Conservation (phyloP, 768 basidiomycete species). For the Cystofilobasidium macerans region DNA sequence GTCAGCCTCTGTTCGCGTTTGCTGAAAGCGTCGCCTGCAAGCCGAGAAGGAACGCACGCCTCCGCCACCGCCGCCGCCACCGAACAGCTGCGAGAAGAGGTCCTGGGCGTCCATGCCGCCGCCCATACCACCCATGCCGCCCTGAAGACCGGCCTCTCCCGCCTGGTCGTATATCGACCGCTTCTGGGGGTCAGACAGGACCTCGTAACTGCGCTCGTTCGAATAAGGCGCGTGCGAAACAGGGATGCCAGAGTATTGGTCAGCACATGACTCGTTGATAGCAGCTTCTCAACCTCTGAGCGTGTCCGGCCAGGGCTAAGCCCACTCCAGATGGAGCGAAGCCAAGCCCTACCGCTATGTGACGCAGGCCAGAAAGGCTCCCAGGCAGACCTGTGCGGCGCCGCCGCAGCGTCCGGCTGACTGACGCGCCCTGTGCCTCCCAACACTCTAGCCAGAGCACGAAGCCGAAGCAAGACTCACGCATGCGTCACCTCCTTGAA, state of each 20-base stretch:
- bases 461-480: slow-evolving; percentile 46
- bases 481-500: slow-evolving; percentile 98
- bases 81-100: slow-evolving; percentile 92
- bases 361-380: too few relatives aligned
- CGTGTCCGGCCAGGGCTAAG: too few relatives aligned
- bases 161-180: slow-evolving; percentile 73
- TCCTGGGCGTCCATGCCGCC: slow-evolving; percentile 80
- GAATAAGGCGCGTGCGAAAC: not conserved
- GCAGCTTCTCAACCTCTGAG: too few relatives aligned
- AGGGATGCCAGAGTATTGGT: slow-evolving; percentile 1
- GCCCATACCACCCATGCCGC: slow-evolving; percentile 60
- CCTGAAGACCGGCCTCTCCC: slow-evolving; percentile 77
- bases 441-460: not conserved
- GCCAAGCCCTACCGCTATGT: too few relatives aligned
- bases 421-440: too few relatives aligned
- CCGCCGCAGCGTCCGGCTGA: too few relatives aligned
- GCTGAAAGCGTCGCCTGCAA: not conserved
- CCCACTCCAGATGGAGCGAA: too few relatives aligned
- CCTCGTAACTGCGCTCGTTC: slow-evolving; percentile 73
- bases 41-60: slow-evolving; percentile 8
- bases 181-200: slow-evolving; percentile 77
- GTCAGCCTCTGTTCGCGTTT: too few relatives aligned
- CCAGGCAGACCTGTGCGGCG: too few relatives aligned
- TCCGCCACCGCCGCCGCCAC: slow-evolving; percentile 47
- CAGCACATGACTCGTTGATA: not conserved